These are phyloP conservation scores for Amanita thiersii DNA, from an alignment of 768 basidiomycete species.

Conservation along the genomic window DNA sequence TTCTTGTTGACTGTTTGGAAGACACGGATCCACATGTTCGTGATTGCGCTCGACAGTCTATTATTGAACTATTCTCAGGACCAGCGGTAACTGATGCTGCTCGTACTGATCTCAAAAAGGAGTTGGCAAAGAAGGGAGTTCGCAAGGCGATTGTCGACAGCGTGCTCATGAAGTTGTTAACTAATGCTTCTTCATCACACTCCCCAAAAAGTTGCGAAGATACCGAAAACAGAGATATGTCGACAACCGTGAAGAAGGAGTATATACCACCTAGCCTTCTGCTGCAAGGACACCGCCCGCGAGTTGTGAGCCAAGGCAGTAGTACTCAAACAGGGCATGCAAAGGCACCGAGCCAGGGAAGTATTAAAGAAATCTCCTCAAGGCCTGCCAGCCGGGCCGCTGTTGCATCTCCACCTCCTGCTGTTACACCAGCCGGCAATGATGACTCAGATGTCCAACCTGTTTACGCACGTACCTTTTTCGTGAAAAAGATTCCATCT, in stretches of 20 bases:
- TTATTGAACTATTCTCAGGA: slow-evolving; percentile 82
- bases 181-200: slow-evolving; percentile 30
- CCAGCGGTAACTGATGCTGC: slow-evolving; percentile 79
- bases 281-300: slow-evolving; percentile 46
- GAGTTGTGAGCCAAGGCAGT: slow-evolving; percentile 25
- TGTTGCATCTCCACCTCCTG: slow-evolving; percentile 32
- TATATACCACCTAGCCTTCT: slow-evolving; percentile 74
- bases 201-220: slow-evolving; percentile 44
- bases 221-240: slow-evolving; percentile 50
- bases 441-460: slow-evolving; percentile 46
- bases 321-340: slow-evolving; percentile 35
- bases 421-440: slow-evolving; percentile 22
- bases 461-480: slow-evolving; percentile 52
- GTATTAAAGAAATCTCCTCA: slow-evolving; percentile 18
- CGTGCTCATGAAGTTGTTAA: slow-evolving; percentile 63
- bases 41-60: slow-evolving; percentile 71
- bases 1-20: slow-evolving; percentile 80
- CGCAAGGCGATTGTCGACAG: slow-evolving; percentile 82
- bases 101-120: slow-evolving; percentile 88
- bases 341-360: slow-evolving; percentile 32
- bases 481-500: not conserved
- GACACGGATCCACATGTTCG: slow-evolving; percentile 89
- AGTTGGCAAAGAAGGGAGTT: slow-evolving; percentile 77
- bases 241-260: slow-evolving; percentile 35
- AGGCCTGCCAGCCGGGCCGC: slow-evolving; percentile 60